Conservation (phyloP, 2,329 filamentous ascomycete species). For the Ceratocystiopsis brevicomis region DNA sequence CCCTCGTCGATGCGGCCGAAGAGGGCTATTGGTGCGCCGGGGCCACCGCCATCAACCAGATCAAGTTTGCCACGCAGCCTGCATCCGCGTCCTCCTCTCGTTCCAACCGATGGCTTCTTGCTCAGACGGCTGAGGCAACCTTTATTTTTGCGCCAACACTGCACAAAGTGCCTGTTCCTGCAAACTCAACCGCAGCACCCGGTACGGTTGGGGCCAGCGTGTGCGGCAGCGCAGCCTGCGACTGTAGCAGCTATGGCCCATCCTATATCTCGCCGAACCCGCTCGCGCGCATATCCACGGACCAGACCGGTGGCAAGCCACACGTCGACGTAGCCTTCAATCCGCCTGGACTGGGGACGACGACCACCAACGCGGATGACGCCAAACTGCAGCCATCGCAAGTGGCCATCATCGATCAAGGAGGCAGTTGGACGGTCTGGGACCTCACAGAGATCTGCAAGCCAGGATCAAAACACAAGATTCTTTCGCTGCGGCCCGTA, state of each 20-base stretch:
- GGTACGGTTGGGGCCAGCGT: not conserved
- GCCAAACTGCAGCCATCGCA: constrained; percentile 26
- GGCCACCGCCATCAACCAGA: constrained; percentile 27
- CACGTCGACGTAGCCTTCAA: constrained; percentile 45
- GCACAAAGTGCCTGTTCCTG: constrained; percentile 17
- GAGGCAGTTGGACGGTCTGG: constrained; percentile 51
- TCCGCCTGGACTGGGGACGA: constrained; percentile 29
- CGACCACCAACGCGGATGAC: too few relatives aligned
- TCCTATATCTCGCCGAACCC: constrained; percentile 38
- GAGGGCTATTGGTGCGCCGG: constrained; percentile 37
- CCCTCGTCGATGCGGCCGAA: constrained; percentile 18
- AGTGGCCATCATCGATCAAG: constrained; percentile 45
- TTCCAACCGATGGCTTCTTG: constrained; percentile 29
- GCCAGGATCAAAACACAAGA: constrained; percentile 10
- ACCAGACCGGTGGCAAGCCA: constrained; percentile 31
- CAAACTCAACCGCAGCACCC: too few relatives aligned
- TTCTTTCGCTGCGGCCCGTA: constrained; percentile 15
- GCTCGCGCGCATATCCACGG: constrained; percentile 30
- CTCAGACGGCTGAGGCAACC: constrained; percentile 33
- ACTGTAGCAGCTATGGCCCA: constrained; percentile 13
- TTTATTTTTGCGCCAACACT: constrained; percentile 33
- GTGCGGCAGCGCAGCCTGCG: not conserved
- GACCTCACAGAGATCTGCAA: constrained; percentile 21
- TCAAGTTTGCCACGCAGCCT: constrained; percentile 27
- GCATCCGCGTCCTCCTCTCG: not conserved